Percentiles rank a stretch among this genome's conserved stretches.
Conservation (phyloP, 1,284 basidiomycete species). For the Golubevia sp. region DNA sequence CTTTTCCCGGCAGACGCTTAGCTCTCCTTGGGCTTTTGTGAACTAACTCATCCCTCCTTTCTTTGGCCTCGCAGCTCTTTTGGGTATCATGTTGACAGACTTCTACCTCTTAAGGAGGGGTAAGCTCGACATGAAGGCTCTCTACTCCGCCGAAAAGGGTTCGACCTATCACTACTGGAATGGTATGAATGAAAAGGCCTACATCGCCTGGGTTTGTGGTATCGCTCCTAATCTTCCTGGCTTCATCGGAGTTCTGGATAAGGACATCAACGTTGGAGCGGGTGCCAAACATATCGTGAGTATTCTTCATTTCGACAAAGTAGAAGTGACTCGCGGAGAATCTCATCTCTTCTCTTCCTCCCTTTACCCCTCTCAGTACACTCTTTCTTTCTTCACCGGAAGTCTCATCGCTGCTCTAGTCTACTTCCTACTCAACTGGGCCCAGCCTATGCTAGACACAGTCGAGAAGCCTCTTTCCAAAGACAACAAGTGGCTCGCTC, state of each 20-base stretch:
- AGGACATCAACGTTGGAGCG: neutral
- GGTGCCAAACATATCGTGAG: neutral
- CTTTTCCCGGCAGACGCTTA: conserved; percentile 66
- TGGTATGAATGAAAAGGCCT: too few species aligned
- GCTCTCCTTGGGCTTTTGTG: too few species aligned
- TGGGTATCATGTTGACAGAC: conserved; percentile 41
- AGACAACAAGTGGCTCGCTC: too few species aligned
- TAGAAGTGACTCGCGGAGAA: neutral
- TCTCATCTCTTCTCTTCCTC: conserved; percentile 22
- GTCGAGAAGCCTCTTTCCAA: too few species aligned
- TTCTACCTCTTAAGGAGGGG: neutral
- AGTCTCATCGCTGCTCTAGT: conserved; percentile 23
- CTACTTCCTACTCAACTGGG: conserved; percentile 38
- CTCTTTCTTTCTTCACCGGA: conserved; percentile 36
- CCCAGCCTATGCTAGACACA: too few species aligned
- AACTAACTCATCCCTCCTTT: conserved; percentile 46
- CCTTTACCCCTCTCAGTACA: conserved; percentile 34
- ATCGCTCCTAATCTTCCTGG: neutral
- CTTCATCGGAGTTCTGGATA: neutral
- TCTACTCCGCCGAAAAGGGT: neutral
- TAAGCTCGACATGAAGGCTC: neutral
- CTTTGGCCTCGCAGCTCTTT: conserved; percentile 16
- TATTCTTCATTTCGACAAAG: neutral
- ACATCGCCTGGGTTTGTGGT: too few species aligned
- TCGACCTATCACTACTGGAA: too few species aligned